phyloP scores from a whole-genome alignment of 2,329 filamentous ascomycete genomes.

The Cladosporium sphaerospermum region DNA sequence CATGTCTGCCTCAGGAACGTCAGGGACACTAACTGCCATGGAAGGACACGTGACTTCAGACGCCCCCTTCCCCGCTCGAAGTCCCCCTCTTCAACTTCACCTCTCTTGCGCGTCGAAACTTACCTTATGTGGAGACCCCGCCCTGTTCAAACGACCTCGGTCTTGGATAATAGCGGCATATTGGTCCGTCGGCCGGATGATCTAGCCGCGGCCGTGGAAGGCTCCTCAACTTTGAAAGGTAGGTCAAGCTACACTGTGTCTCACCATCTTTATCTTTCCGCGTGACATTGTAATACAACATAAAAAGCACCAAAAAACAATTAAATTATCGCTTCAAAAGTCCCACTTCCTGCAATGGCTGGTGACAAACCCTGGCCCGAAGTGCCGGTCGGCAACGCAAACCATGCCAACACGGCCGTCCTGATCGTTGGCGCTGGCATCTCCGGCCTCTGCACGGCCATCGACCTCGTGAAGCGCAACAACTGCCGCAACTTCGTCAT shows the following conservation, averaged over 20 bases:
- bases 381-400: constrained; percentile 43
- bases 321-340: not conserved
- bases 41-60: too few relatives aligned
- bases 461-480: constrained; percentile 49
- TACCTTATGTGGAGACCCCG: too few relatives aligned
- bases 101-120: too few relatives aligned
- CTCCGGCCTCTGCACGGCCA: constrained; percentile 50
- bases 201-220: not conserved
- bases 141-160: too few relatives aligned
- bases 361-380: constrained; percentile 40
- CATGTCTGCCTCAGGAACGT: too few relatives aligned
- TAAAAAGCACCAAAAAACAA: not conserved
- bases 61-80: too few relatives aligned
- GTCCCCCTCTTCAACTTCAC: too few relatives aligned
- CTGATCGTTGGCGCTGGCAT: constrained; percentile 49
- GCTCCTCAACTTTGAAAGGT: not conserved
- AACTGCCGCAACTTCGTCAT: constrained; percentile 52
- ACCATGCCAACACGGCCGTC: constrained; percentile 48
- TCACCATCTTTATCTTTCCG: not conserved
- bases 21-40: too few relatives aligned
- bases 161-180: too few relatives aligned
- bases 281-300: not conserved
- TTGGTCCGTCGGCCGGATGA: too few relatives aligned
- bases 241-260: not conserved
- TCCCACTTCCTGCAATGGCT: constrained; percentile 26